phyloP scores from a whole-genome alignment of 257 asterid species.

The Nicotiana sylvestris region DNA sequence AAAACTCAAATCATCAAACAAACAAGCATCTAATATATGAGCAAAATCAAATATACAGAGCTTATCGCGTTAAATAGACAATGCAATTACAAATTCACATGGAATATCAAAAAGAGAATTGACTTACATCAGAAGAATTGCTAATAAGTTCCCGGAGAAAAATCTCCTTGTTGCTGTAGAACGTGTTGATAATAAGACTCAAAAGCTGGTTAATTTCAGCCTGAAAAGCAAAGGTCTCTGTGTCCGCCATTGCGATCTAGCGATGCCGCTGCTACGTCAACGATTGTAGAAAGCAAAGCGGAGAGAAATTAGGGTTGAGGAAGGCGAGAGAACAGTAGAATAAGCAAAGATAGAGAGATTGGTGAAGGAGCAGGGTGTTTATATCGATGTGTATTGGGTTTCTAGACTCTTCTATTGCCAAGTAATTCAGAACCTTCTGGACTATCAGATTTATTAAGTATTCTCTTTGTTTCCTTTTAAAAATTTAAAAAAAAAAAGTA shows the following conservation, averaged over 20 bases:
- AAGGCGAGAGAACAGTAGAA: background rate
- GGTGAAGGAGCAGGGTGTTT: background rate
- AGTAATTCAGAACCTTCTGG: too few species aligned
- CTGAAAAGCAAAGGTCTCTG: background rate
- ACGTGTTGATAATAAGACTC: background rate
- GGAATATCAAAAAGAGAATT: background rate
- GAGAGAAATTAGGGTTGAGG: background rate
- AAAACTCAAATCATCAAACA: too few species aligned
- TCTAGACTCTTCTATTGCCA: background rate
- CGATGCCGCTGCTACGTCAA: background rate
- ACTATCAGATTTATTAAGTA: too few species aligned
- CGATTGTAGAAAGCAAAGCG: background rate
- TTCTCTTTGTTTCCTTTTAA: too few species aligned
- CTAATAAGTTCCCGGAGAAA: background rate
- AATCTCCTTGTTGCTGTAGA: constrained; percentile 8
- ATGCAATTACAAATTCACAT: background rate
- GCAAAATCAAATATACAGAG: background rate
- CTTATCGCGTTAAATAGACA: background rate
- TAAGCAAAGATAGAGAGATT: background rate
- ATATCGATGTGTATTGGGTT: background rate
- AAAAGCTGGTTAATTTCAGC: constrained; percentile 5
- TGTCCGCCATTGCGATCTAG: background rate
- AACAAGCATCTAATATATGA: background rate
- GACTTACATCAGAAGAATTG: background rate
- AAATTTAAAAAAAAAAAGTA: too few species aligned